Evolutionary conservation across 768 basidiomycete genomes (phyloP), one percentile per base, ranked within the genome.

Genomic region (Dioszegia hungarica): DNA sequence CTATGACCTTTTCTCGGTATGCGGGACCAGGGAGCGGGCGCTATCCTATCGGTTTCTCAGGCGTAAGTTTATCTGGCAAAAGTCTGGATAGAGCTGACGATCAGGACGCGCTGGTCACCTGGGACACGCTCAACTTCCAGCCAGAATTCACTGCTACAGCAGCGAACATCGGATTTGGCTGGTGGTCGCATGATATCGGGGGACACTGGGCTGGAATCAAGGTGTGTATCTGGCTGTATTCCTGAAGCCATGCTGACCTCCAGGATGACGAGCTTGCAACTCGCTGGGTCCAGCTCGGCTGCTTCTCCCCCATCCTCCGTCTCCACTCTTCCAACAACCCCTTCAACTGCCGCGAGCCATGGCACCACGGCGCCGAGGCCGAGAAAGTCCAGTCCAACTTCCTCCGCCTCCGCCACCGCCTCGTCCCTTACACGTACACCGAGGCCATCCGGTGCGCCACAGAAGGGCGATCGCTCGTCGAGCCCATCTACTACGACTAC

Each of bases 311-410:
- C 12, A 61, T 67, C 40, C 55, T 67, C 40, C 52, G 66, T 8
- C 55, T 67, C 1, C 66, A 67, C 53, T 64, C 57, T 19, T 61
- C 60, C 50, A 46, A 57, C 39, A 64, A 57, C 55, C 57, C 56
- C 36, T 67, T 64, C 59, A 62, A 64, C 45, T 62, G 63, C 20
- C 64, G 63, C 12, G 66, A 67, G 40, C 66, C 66, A 1, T 67
- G 63, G 63, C 31, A 27, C n/a, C 54, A 50, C 41, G 37, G 45
- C 40, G 33, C 24, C 14, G 63, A 64, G 33, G 44, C 56, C 39
- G 47, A 49, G 31, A 17, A 28, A n/a, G 31, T 62, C 20, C 47
- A 54, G 25, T 60, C 60, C 11, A 22, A 54, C 2, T 48, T 45
- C 40, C 60, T 67, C 1, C 50, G 54, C 22, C 48, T 67, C 28